These are phyloP conservation scores for Picochlorum sp. DNA, from an alignment of 139 green algal species.

Conservation along the genomic window DNA sequence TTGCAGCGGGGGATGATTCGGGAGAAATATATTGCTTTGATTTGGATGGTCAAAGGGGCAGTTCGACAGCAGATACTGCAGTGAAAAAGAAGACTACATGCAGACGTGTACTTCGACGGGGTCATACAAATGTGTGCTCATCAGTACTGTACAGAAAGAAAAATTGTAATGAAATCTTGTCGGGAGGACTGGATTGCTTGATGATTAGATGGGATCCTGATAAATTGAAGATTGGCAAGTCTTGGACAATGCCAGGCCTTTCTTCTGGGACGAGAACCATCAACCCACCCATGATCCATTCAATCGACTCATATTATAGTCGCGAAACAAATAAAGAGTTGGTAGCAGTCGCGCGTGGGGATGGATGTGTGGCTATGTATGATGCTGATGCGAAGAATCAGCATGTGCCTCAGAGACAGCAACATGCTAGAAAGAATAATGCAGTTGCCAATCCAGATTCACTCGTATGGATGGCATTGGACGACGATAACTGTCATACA, in stretches of 20 bases:
- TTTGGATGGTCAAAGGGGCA: conserved; percentile 4
- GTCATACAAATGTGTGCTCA: conserved; percentile 48
- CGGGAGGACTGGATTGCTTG: conserved; percentile 45
- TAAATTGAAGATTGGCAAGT: neutral
- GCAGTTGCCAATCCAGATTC: too few relatives aligned
- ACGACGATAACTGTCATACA: conserved; percentile 8
- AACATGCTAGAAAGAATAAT: neutral
- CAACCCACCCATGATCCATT: conserved; percentile 58
- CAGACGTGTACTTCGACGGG: conserved; percentile 42
- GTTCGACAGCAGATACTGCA: neutral
- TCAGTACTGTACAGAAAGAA: conserved; percentile 41
- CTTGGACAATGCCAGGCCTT: neutral
- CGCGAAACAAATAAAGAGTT: conserved; percentile 8
- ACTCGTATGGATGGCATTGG: neutral
- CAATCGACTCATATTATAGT: conserved; percentile 15
- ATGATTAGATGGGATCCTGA: conserved; percentile 44
- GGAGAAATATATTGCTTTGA: conserved; percentile 43
- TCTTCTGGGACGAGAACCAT: conserved; percentile 34
- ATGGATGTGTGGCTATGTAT: conserved; percentile 39
- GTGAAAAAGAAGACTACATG: neutral
- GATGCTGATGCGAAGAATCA: conserved; percentile 15
- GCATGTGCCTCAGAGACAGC: neutral
- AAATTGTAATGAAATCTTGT: conserved; percentile 52
- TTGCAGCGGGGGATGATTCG: conserved; percentile 46
- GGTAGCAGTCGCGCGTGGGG: conserved; percentile 35